Evolutionary conservation across 2,329 filamentous ascomycete species (phyloP), one percentile per base, ranked within the genome.

Genomic region (Acephala macrosclerotiorum): DNA sequence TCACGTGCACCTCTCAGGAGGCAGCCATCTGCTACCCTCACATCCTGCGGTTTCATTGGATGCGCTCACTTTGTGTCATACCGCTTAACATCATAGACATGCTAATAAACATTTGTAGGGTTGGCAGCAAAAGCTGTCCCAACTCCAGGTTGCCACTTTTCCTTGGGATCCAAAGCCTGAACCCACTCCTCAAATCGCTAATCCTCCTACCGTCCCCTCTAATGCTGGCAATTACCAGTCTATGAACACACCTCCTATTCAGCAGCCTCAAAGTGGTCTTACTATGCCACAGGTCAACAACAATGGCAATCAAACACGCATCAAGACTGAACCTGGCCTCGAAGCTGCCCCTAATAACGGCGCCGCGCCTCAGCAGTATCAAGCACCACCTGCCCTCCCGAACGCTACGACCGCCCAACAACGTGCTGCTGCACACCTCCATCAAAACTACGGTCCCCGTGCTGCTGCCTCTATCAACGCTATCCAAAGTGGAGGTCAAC

Each of bases 131-230:
- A 97, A 96, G 80, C 85, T 99, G 40, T 91, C 94, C 1, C 88
- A 89, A 72, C 89, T 96, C 71, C 89, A 91, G 71, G 91, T 98
- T 68, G 96, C 96, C 66, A 84, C 87, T 64, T 97, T 98, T 77
- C 95, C 96, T 12, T 99, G 96, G 96, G 96, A 99, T 77, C 95
- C 96, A 51, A 90, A 91, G 76, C 90, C 91, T 58, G 89, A 91
- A 60, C 85, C 87, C 77, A 69, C 81, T 72, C 73, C 82, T 74
- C 75, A 83, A 73, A 74, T 78, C 33, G 45, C 68, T 60, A 73
- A 74, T 42, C 72, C 74, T 38, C 74, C 76, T 16, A 76, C 73
- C 8, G 69, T 77, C 14, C 74, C 76, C 29, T 76, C 75, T 40
- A 77, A 77, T 68, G 68, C 68, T 40, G 70, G 71, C 45, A 69